These are phyloP conservation scores for Epicoccum sorghinum DNA, from an alignment of 2,329 filamentous ascomycete species.

Conservation along the genomic window DNA sequence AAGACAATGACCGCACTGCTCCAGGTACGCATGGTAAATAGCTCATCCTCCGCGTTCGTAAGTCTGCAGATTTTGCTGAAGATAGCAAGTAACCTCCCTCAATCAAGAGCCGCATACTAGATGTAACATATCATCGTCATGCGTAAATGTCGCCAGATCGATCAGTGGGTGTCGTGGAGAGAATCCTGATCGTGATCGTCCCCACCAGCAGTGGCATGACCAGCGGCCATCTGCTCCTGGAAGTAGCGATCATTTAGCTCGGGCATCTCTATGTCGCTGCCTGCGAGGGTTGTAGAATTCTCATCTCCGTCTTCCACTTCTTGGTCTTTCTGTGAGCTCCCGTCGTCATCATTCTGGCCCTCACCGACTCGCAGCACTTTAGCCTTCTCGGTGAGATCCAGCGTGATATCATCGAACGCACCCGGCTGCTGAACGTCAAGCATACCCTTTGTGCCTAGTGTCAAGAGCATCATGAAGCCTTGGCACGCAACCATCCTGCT, in stretches of 20 bases:
- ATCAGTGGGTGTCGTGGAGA: conserved; percentile 29
- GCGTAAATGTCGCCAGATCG: conserved; percentile 1
- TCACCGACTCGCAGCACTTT: conserved; percentile 24
- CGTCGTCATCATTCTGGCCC: conserved; percentile 10
- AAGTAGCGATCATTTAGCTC: conserved; percentile 27
- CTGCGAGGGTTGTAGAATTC: conserved; percentile 4
- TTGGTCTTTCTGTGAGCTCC: not conserved
- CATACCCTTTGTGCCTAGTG: conserved; percentile 62
- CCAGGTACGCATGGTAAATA: no score
- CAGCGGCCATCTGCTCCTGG: conserved; percentile 34
- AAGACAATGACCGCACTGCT: no score
- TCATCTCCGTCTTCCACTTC: conserved; percentile 1
- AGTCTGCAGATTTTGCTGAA: no score
- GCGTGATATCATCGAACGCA: conserved; percentile 48
- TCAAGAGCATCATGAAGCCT: conserved; percentile 49
- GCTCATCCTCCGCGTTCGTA: no score
- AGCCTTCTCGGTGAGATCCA: conserved; percentile 33
- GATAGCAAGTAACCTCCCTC: no score
- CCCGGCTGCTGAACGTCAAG: conserved; percentile 67
- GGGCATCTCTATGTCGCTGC: conserved; percentile 1
- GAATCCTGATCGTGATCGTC: conserved; percentile 22
- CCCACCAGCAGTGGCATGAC: conserved; percentile 5
- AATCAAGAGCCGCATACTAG: not conserved
- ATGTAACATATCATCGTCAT: not conserved
- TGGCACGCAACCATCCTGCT: conserved; percentile 67